These are phyloP conservation scores for Fulvia fulva DNA, from an alignment of 2,329 filamentous ascomycete genomes.

Conservation along the genomic window DNA sequence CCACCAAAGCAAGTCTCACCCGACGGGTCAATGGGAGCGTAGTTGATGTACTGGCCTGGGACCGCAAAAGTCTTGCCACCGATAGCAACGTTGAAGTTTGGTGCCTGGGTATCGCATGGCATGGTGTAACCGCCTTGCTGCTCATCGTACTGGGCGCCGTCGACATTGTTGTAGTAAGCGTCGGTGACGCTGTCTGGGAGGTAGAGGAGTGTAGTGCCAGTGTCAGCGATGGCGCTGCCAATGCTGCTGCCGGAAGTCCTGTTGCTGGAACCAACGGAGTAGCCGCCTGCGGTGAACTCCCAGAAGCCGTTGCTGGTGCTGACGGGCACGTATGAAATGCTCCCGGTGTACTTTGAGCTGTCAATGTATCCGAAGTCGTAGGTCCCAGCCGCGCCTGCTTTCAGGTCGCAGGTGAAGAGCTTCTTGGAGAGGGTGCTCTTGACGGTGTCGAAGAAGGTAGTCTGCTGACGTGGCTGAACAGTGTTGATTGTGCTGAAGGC, in stretches of 20 bases:
- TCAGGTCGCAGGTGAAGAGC: constrained; percentile 57
- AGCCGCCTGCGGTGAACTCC: constrained; percentile 56
- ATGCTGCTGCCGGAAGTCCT: constrained; percentile 41
- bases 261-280: constrained; percentile 48
- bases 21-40: constrained; percentile 40
- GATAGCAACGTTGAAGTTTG: constrained; percentile 53
- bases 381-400: constrained; percentile 49
- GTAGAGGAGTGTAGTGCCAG: constrained; percentile 65
- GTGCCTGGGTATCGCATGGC: constrained; percentile 49
- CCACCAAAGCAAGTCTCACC: constrained; percentile 65
- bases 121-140: constrained; percentile 54
- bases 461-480: constrained; percentile 48
- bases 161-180: constrained; percentile 58
- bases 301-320: constrained; percentile 60
- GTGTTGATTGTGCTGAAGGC: constrained; percentile 59
- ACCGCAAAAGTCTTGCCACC: constrained; percentile 48
- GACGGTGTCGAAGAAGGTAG: constrained; percentile 60
- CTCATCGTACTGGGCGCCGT: constrained; percentile 47
- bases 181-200: constrained; percentile 51
- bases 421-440: constrained; percentile 48
- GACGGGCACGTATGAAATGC: constrained; percentile 54
- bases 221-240: constrained; percentile 62
- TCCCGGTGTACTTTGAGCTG: constrained; percentile 52
- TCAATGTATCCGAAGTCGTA: constrained; percentile 61
- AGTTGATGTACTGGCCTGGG: constrained; percentile 55